These are phyloP conservation scores for Peronospora farinosa DNA, from an alignment of 352 stramenopile species.

Conservation along the genomic window DNA sequence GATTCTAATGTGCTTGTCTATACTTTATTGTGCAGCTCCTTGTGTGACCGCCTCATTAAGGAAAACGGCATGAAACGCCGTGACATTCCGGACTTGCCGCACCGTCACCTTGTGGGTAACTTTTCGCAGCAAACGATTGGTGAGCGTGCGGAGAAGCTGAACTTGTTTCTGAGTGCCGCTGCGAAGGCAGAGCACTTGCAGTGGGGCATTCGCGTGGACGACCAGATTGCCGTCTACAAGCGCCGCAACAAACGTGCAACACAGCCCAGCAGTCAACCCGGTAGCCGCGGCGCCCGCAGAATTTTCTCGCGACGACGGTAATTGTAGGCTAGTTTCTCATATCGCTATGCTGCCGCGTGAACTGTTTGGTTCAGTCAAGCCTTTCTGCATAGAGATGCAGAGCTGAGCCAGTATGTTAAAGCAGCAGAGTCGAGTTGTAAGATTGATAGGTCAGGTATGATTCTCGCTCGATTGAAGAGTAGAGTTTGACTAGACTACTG, in stretches of 20 bases:
- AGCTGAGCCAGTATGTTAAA: constrained; percentile 20
- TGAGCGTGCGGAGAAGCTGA: constrained; percentile 83
- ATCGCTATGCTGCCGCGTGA: constrained; percentile 4
- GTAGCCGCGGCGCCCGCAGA: constrained; percentile 39
- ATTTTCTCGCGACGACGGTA: constrained; percentile 74
- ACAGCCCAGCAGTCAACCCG: constrained; percentile 31
- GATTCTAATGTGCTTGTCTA: constrained; percentile 3
- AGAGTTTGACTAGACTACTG: constrained; percentile 15
- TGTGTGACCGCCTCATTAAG: constrained; percentile 83
- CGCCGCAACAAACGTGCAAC: constrained; percentile 69
- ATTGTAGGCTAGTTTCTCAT: constrained; percentile 23
- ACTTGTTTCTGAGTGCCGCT: constrained; percentile 70
- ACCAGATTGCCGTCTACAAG: constrained; percentile 87
- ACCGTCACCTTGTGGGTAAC: constrained; percentile 81
- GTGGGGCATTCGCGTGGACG: constrained; percentile 84
- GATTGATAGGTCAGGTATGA: constrained; percentile 12
- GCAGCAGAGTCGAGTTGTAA: constrained; percentile 17
- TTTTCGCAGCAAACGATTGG: constrained; percentile 76
- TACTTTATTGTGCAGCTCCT: constrained; percentile 31
- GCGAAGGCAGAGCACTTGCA: constrained; percentile 78
- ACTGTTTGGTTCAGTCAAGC: constrained; percentile 28
- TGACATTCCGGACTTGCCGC: constrained; percentile 78
- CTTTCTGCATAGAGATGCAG: constrained; percentile 14
- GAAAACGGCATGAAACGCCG: constrained; percentile 76
- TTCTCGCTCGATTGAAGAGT: constrained; percentile 23